Evolutionary conservation across 495 filamentous ascomycete species (phyloP).

Genomic region (Penicillium ucsense): DNA sequence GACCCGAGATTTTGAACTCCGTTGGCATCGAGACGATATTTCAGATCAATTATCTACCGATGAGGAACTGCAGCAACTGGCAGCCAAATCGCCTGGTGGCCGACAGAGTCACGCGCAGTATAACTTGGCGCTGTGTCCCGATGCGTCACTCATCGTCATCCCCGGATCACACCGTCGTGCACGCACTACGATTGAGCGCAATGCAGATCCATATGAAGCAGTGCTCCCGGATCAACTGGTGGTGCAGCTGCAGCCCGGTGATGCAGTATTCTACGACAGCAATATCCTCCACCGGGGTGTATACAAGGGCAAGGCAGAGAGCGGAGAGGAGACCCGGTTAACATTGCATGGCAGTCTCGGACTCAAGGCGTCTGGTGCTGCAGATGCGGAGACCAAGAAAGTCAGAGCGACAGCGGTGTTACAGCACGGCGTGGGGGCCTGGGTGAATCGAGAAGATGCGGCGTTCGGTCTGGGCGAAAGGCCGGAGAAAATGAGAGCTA

Average conservation of each 20-base stretch:
- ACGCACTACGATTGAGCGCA: slow-evolving; percentile 54
- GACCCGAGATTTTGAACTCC: slow-evolving; percentile 49
- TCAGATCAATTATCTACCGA: slow-evolving; percentile 42
- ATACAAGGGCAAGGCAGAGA: slow-evolving; percentile 42
- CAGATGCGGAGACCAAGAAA: slow-evolving; percentile 26
- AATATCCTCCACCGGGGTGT: slow-evolving; percentile 77
- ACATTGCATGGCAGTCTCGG: slow-evolving; percentile 80
- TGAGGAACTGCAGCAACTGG: slow-evolving; percentile 43
- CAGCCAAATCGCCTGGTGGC: slow-evolving; percentile 31
- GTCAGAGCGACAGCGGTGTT: slow-evolving; percentile 66
- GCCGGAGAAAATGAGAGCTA: slow-evolving; percentile 40
- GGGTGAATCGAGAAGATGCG: slow-evolving; percentile 48
- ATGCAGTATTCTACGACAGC: slow-evolving; percentile 78
- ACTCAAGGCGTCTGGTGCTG: slow-evolving; percentile 36
- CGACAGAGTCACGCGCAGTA: slow-evolving; percentile 63
- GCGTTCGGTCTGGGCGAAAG: slow-evolving; percentile 44
- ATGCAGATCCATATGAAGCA: slow-evolving; percentile 46
- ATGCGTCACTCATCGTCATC: slow-evolving; percentile 57
- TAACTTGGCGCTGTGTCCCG: slow-evolving; percentile 63
- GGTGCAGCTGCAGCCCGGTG: slow-evolving; percentile 58
- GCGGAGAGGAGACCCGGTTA: slow-evolving; percentile 47
- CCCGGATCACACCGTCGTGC: slow-evolving; percentile 60
- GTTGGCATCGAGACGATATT: slow-evolving; percentile 77
- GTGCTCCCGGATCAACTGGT: slow-evolving; percentile 49
- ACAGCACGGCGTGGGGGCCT: slow-evolving; percentile 75